Evolutionary conservation across 768 basidiomycete genomes (phyloP).

Genomic region (Russula brevipes): DNA sequence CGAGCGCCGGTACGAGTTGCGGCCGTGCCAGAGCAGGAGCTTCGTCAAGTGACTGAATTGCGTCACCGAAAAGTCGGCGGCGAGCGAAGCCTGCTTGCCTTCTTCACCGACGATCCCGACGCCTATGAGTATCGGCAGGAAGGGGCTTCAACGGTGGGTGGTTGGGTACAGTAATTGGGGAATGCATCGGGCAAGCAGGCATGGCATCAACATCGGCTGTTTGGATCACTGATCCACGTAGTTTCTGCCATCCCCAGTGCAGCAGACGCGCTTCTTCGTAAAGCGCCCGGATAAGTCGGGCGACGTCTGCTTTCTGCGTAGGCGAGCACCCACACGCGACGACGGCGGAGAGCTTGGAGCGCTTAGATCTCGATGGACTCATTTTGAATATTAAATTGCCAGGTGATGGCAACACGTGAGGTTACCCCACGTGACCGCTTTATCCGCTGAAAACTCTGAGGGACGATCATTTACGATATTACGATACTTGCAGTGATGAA

Average conservation of each 20-base stretch:
- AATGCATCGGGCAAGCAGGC: conserved; percentile 23
- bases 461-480: too few relatives aligned
- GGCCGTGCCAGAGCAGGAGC: conserved; percentile 95
- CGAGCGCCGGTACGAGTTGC: conserved; percentile 96
- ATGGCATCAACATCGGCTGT: conserved; percentile 92
- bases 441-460: too few relatives aligned
- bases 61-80: conserved; percentile 96
- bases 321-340: conserved; percentile 99
- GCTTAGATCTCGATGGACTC: conserved; percentile 97
- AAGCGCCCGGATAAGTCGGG: conserved; percentile 80
- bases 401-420: too few relatives aligned
- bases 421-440: too few relatives aligned
- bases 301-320: conserved; percentile 98
- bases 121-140: conserved; percentile 41
- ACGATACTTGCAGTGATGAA: too few relatives aligned
- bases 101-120: conserved; percentile 99
- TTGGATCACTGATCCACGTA: conserved; percentile 98
- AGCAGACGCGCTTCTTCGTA: conserved; percentile 95
- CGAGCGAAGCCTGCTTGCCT: conserved; percentile 94
- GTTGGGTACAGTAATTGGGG: too few relatives aligned
- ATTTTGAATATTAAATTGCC: conserved; percentile 57
- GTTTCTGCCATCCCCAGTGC: conserved; percentile 98
- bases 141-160: too few relatives aligned
- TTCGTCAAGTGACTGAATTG: conserved; percentile 97
- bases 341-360: conserved; percentile 78